A percentile compares a stretch with the other conserved stretches of the same genome.
Conservation (phyloP, 108 stramenopile genomes). For the Chaetoceros tenuissimus region DNA sequence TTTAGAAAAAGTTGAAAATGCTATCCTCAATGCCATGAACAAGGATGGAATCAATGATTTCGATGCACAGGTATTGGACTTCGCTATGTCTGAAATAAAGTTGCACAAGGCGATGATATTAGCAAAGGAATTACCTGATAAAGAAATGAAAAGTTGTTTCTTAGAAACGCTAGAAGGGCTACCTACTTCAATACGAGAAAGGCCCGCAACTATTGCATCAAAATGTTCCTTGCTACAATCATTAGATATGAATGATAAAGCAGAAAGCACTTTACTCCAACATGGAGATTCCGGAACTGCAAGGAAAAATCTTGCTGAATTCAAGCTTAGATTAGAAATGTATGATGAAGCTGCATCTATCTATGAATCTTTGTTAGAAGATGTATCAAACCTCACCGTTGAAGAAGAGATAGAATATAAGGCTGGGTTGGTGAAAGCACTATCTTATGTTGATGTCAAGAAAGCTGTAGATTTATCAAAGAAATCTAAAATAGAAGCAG, state of each 20-base stretch:
- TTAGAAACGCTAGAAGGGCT: conserved; percentile 45
- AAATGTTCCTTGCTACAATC: conserved; percentile 34
- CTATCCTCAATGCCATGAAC: neutral
- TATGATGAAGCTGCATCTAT: conserved; percentile 49
- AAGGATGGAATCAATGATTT: neutral
- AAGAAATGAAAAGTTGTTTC: conserved; percentile 3
- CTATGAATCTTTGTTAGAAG: conserved; percentile 18
- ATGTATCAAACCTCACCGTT: conserved; percentile 3
- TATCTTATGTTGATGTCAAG: conserved; percentile 38
- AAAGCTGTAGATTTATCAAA: conserved; percentile 21
- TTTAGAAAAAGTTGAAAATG: neutral
- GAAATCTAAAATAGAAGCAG: conserved; percentile 1
- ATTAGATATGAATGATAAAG: conserved; percentile 10
- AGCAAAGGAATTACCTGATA: conserved; percentile 4
- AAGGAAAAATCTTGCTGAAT: conserved; percentile 33
- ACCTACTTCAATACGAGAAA: conserved; percentile 33
- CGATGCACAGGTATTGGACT: neutral
- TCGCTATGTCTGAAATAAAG: neutral
- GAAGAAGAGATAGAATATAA: conserved; percentile 21
- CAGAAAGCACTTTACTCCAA: conserved; percentile 12
- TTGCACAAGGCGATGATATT: neutral
- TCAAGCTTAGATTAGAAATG: conserved; percentile 33
- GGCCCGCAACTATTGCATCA: conserved; percentile 46
- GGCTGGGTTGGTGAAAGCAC: conserved; percentile 46
- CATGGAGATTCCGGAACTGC: conserved; percentile 13